Evolutionary conservation across 768 basidiomycete species (phyloP), one percentile per base, ranked within the genome.

Genomic region (Amanita pallidorosea): DNA sequence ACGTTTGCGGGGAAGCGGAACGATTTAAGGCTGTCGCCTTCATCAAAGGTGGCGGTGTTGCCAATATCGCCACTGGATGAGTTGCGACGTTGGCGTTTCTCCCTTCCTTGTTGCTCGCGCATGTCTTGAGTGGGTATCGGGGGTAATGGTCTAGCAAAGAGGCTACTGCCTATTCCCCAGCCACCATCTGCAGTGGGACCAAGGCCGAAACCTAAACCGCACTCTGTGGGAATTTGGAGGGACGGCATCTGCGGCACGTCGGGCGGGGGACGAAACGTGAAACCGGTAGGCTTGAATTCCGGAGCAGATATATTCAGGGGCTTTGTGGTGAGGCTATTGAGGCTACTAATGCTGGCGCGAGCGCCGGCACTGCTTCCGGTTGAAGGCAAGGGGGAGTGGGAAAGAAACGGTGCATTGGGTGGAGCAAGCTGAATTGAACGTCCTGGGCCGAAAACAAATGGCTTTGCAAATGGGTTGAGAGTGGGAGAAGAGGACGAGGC

Each of bases 401-500:
- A 51, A 44, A 69, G 51, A 12, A 65, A 34, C 38, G 71, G 60
- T 33, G 71, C 61, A 54, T 63, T 59, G 11, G 69, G 67, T 48
- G 68, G 66, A 27, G 34, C 22, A 18, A 42, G 35, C 40, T 44
- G 63, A 11, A 66, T 63, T 23, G 63, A 61, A 41, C 63, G 66
- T 36, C 59, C 63, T 31, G 66, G 54, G 48, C 85, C 86, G 61
- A 91, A 91, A 7, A 89, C 81, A 56, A 92, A 92, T 0, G 89
- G 87, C 60, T 87, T 88, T 5, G 89, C 89, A 45, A 78, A 72
- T 0, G 89, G 89, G 61, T 92, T 92, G 45, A 89, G 73, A n/a
- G 22, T 17, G 20, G 63, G 53, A 55, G 44, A 56, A 49, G 58
- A 54, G 43, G 65, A 56, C 43, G 63, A 53, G 52, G 55, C 41